Conservation (phyloP, 2,329 filamentous ascomycete species). For the Colletotrichum sansevieriae region DNA sequence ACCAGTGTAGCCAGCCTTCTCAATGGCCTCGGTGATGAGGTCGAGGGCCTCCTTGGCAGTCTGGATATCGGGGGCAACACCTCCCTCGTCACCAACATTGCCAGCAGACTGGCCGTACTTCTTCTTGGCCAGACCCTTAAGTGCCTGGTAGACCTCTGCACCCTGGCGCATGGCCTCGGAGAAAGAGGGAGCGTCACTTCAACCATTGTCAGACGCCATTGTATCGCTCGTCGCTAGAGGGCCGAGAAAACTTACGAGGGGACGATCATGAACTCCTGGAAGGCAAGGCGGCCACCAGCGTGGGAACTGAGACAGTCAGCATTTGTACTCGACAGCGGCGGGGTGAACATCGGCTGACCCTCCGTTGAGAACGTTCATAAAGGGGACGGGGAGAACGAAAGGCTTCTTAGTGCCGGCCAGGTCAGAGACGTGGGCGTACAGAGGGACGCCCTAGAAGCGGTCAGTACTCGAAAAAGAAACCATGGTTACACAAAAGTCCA, state of each 20-base stretch:
- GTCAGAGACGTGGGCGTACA: slow-evolving; percentile 90
- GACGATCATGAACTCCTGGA: slow-evolving; percentile 98
- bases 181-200: slow-evolving; percentile 86
- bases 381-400: slow-evolving; percentile 89
- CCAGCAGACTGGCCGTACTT: slow-evolving; percentile 99
- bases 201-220: slow-evolving; percentile 4
- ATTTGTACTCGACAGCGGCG: background rate
- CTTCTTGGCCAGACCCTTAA: slow-evolving; percentile 98
- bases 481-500: slow-evolving; percentile 32
- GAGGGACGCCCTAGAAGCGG: slow-evolving; percentile 73
- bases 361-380: slow-evolving; percentile 95
- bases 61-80: slow-evolving; percentile 99
- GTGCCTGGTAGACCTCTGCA: slow-evolving; percentile 97
- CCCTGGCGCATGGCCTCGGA: slow-evolving; percentile 96
- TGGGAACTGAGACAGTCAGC: slow-evolving; percentile 75
- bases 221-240: background rate
- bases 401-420: slow-evolving; percentile 92
- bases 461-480: slow-evolving; percentile 13
- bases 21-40: slow-evolving; percentile 94
- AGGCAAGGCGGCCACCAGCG: slow-evolving; percentile 94
- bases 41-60: slow-evolving; percentile 96
- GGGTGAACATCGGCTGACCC: slow-evolving; percentile 54
- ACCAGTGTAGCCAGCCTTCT: slow-evolving; percentile 94
- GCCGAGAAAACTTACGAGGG: slow-evolving; percentile 71
- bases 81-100: slow-evolving; percentile 99